Percentiles rank a stretch among this genome's conserved stretches.
Conservation (phyloP, 805 yeast species). For the Schizosaccharomyces pombe region DNA sequence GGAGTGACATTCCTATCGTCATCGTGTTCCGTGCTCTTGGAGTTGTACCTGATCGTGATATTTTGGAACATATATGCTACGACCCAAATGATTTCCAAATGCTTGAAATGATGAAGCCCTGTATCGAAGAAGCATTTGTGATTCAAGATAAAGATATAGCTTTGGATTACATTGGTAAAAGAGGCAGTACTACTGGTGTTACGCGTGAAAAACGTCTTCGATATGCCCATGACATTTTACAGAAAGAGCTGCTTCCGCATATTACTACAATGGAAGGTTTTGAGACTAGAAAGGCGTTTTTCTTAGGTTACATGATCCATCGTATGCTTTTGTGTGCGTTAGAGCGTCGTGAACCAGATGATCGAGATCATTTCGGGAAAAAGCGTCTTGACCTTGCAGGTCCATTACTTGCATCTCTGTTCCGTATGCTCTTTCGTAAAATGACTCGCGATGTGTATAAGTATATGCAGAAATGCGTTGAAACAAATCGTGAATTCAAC, state of each 20-base stretch:
- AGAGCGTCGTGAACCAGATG: constrained; percentile 94
- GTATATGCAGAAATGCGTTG: constrained; percentile 97
- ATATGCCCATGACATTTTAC: constrained; percentile 88
- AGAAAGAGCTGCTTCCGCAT: constrained; percentile 88
- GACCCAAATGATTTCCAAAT: constrained; percentile 97
- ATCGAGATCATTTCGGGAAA: constrained; percentile 97
- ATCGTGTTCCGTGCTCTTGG: constrained; percentile 95
- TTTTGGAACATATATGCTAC: constrained; percentile 90
- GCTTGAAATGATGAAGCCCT: constrained; percentile 96
- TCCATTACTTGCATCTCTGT: constrained; percentile 82
- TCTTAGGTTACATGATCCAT: constrained; percentile 94
- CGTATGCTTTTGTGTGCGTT: constrained; percentile 82
- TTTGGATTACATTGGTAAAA: constrained; percentile 89
- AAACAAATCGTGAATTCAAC: constrained; percentile 89
- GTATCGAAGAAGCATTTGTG: constrained; percentile 96
- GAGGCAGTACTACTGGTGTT: constrained; percentile 91
- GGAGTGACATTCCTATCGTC: constrained; percentile 90
- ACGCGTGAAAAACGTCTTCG: constrained; percentile 94
- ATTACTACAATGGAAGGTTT: constrained; percentile 93
- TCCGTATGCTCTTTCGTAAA: constrained; percentile 82
- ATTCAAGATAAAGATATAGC: constrained; percentile 97
- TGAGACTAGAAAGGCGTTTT: constrained; percentile 89
- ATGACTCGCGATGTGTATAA: constrained; percentile 89
- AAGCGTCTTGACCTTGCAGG: constrained; percentile 97
- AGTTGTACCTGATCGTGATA: constrained; percentile 97